Base-by-base conservation (phyloP, 495 filamentous ascomycete genomes). In the Neurospora sp. region DNA sequence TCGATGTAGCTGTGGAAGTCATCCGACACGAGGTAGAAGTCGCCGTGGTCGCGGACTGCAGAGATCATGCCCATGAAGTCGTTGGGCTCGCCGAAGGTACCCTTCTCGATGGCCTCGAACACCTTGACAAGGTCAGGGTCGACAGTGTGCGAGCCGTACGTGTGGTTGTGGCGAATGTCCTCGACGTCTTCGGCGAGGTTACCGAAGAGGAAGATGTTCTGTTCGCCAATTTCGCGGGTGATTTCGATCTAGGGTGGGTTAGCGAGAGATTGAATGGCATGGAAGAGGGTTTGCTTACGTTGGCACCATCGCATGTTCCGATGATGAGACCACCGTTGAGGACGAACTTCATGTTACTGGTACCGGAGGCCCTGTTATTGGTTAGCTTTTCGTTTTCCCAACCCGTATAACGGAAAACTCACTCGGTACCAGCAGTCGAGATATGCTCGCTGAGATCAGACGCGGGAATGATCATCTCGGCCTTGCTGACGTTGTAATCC, bases 401-500 rank as follows among this genome's bases (percentile, higher is more conserved):
- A 17, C 7, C 12, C 4, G 40, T 83, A 88, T 14, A 86, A 89
- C 71, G 45, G 12, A 44, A n/a, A 69, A 79, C 84, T 80, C 75
- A 86, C 84, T 99, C 96, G 3, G 96, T 99, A 38, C 96, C 96
- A 20, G 96, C 96, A 40, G 96, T 99, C 3, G 96, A 99, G 81
- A 99, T 99, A 80, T 99, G 96, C 85, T 99, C 96, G 82, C 93
- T 97, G 78, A 99, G 90, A 79, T 99, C 96, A 17, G 93, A 97
- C 12, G 96, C 96, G 8, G 96, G 96, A 70, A 89, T 88, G 75
- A 99, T 97, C 74, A 98, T 93, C 83, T 99, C 96, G 17, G 96
- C 96, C 85, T 98, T 98, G 88, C 93, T 97, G 76, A 99, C 96
- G 74, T 99, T 99, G 87, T 99, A 99, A 84, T 99, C 96, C 79